phyloP scores from a whole-genome alignment of 2,329 filamentous ascomycete genomes.

The Clarireedia sp. region DNA sequence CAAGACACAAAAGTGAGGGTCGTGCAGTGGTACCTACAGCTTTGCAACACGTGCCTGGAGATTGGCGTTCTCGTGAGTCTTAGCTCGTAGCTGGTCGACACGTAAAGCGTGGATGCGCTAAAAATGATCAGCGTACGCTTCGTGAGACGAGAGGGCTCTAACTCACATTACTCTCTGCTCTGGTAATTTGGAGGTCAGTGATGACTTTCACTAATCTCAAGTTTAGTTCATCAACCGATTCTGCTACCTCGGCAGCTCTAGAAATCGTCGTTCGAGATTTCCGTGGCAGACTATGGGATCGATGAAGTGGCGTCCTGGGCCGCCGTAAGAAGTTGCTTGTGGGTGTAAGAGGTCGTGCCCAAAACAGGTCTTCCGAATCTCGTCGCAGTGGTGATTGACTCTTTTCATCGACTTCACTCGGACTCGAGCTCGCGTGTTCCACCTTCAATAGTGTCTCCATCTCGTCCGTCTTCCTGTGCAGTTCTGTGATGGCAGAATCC shows the following conservation, averaged over 20 bases:
- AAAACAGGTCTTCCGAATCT: conserved; percentile 17
- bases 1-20: conserved; percentile 18
- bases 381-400: conserved; percentile 6
- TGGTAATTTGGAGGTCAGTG: conserved; percentile 43
- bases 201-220: conserved; percentile 43
- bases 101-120: conserved; percentile 56
- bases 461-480: conserved; percentile 32
- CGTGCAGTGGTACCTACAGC: conserved; percentile 36
- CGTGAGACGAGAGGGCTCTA: background rate
- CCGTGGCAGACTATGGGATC: background rate
- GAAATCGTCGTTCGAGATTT: conserved; percentile 12
- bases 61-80: conserved; percentile 50
- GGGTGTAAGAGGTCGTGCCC: conserved; percentile 22
- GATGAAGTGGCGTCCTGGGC: background rate
- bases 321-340: conserved; percentile 15
- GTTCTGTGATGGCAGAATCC: conserved; percentile 24
- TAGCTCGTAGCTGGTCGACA: conserved; percentile 47
- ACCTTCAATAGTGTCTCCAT: conserved; percentile 29
- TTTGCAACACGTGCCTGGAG: conserved; percentile 51
- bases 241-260: conserved; percentile 32
- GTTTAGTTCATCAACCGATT: conserved; percentile 40
- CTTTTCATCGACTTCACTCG: background rate
- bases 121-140: conserved; percentile 9
- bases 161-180: conserved; percentile 52
- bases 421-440: conserved; percentile 9